Base-by-base conservation (phyloP, 352 stramenopile species). In the Globisporangium viniferum region DNA sequence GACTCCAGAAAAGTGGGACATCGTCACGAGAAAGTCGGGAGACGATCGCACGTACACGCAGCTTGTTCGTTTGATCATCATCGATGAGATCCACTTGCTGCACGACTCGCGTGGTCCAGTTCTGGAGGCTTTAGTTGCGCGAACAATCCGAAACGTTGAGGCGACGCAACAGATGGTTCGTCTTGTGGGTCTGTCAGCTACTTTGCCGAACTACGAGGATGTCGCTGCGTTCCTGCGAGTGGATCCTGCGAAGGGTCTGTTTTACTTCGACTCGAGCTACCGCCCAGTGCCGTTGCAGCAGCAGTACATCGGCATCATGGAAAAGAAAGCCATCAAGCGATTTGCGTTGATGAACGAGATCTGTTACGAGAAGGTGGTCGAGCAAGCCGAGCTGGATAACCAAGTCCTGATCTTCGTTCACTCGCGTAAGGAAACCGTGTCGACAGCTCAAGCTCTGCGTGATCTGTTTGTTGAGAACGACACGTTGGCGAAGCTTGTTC, bases 1-100 rank as follows among this genome's bases (percentile, higher is more conserved):
- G 33, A 99, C 98, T 9, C 98, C 98, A 1, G 98, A 99, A 70
- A 99, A 99, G 80, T 99, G 97, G 97, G 98, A 99, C 83, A 99
- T 99, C 73, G 97, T 99, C 54, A 99, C 98, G 27, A 90, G 98
- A 62, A 99, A 99, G 81, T 97, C 94, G 27, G 97, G 98, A 39
- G 98, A 99, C 59, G 85, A 96, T 63, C 86, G 97, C 57, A 96
- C 97, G 7, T 99, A 99, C 81, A 99, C 97, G 3, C 97, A 99
- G 73, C 87, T 99, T 5, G 97, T 99, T 15, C 94, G 95, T 8
- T 75, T 99, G 35, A 91, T 99, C 46, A 99, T 99, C 75, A 98
- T 99, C 62, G 98, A 99, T 90, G 98, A 99, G 82, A 99, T 99
- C 71, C 98, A 99, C 76, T 84, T 99, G 63, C 86, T 99, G 14